Evolutionary conservation across 2,329 filamentous ascomycete species (phyloP), one percentile per base, ranked within the genome.

Genomic region (Hypoxylon sp.): DNA sequence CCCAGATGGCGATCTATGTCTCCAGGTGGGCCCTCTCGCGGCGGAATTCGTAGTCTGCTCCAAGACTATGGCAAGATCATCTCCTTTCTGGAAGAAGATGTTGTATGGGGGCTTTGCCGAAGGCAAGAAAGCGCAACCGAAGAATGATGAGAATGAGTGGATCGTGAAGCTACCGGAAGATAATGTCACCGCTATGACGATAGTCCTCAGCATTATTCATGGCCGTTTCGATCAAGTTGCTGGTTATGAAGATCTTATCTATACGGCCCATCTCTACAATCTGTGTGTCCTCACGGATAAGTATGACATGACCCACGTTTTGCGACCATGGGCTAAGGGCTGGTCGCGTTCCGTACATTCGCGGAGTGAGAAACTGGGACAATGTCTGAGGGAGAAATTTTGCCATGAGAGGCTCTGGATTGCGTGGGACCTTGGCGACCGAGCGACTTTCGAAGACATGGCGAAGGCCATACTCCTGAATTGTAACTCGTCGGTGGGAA

Each of bases 231-330:
- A 65, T 23, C 52, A 43, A 14, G 51, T 70, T 1, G 48, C 67
- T 14, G 56, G 55, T 2, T 67, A 59, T 38, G 68, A 69, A 1
- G 65, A 61, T n/a, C 50, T 53, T 10, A 38, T 71, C 13, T 63
- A 53, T 10, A 58, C 63, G 7, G 51, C 49, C 4, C 52, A 70
- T 49, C 59, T 73, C 17, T 73, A 73, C 41, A 65, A 71, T 19
- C 36, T 73, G 13, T 71, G 58, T 25, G 65, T 71, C 7, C 32
- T 72, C 41, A 63, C 70, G 10, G 68, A 73, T 32, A 73, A 73
- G 48, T 73, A 71, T 41, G 68, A 66, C 48, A 70, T 73, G 68
- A 57, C 68, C 10, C 68, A 63, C 21, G 25, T 71, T 52, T n/a
- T 72, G 2, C 58, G 60, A 21, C 72, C 72, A 21, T 72, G 72